phyloP scores from a whole-genome alignment of 2,329 filamentous ascomycete species.

The Fusarium hainanense region DNA sequence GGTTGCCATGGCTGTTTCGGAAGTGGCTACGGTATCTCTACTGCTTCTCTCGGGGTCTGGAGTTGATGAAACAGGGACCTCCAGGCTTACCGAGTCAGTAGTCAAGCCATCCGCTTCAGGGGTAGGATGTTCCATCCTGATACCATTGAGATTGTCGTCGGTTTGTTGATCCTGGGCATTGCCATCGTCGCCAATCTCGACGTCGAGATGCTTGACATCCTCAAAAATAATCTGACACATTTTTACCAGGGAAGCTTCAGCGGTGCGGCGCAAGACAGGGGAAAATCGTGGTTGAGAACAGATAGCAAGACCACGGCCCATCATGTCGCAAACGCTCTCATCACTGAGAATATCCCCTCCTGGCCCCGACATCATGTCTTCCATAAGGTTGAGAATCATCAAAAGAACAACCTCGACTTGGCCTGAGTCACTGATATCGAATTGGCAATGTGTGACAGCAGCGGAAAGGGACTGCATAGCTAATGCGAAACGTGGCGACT shows the following conservation, averaged over 20 bases:
- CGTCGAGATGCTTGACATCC: conserved; percentile 83
- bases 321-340: conserved; percentile 99
- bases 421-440: conserved; percentile 94
- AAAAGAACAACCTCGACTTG: conserved; percentile 96
- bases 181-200: conserved; percentile 75
- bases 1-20: conserved; percentile 46
- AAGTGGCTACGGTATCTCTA: conserved; percentile 65
- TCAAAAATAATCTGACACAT: conserved; percentile 99
- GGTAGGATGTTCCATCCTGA: conserved; percentile 76
- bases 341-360: conserved; percentile 95
- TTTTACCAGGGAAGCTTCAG: conserved; percentile 96
- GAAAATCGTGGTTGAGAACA: conserved; percentile 94
- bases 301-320: conserved; percentile 97
- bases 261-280: conserved; percentile 87
- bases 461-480: conserved; percentile 96
- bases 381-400: conserved; percentile 96
- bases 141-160: conserved; percentile 75
- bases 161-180: conserved; percentile 74
- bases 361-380: conserved; percentile 94
- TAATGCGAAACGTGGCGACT: conserved; percentile 86
- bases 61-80: conserved; percentile 26
- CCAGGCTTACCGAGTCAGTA: conserved; percentile 32
- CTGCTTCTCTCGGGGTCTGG: conserved; percentile 50
- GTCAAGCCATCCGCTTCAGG: conserved; percentile 38
- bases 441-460: conserved; percentile 96